Evolutionary conservation across 2,329 filamentous ascomycete species (phyloP).

Genomic region (Incumbomyces lentus): DNA sequence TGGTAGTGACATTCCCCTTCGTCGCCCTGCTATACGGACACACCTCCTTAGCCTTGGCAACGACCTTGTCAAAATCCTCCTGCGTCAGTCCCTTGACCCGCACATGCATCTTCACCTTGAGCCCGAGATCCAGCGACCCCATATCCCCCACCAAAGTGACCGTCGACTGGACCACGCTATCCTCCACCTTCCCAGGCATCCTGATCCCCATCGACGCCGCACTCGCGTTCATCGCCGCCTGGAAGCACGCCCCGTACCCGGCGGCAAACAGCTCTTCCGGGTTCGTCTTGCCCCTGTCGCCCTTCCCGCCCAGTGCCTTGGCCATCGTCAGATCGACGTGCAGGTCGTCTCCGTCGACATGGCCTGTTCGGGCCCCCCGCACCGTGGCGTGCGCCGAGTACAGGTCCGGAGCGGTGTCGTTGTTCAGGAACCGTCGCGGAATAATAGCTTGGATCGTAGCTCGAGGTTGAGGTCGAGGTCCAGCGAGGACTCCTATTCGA

Average conservation of each 20-base stretch:
- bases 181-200: conserved; percentile 29
- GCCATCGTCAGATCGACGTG: conserved; percentile 34
- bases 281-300: conserved; percentile 35
- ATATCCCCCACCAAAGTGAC: conserved; percentile 36
- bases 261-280: conserved; percentile 41
- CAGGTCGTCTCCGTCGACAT: conserved; percentile 27
- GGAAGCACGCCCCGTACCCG: conserved; percentile 40
- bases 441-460: background rate
- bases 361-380: conserved; percentile 30
- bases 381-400: conserved; percentile 31
- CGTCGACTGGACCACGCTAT: conserved; percentile 32
- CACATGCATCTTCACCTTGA: conserved; percentile 36
- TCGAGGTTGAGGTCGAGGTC: background rate
- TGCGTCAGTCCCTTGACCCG: conserved; percentile 22
- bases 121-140: conserved; percentile 36
- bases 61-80: conserved; percentile 13
- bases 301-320: conserved; percentile 33
- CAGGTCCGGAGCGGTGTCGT: conserved; percentile 29
- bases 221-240: conserved; percentile 37
- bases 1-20: conserved; percentile 15
- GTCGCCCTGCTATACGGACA: conserved; percentile 15
- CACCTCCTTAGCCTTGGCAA: conserved; percentile 15
- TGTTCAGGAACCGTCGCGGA: conserved; percentile 27
- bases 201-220: conserved; percentile 32
- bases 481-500: background rate